Conservation (phyloP, 331 rosid genomes). For the Pyracantha coccinea region DNA sequence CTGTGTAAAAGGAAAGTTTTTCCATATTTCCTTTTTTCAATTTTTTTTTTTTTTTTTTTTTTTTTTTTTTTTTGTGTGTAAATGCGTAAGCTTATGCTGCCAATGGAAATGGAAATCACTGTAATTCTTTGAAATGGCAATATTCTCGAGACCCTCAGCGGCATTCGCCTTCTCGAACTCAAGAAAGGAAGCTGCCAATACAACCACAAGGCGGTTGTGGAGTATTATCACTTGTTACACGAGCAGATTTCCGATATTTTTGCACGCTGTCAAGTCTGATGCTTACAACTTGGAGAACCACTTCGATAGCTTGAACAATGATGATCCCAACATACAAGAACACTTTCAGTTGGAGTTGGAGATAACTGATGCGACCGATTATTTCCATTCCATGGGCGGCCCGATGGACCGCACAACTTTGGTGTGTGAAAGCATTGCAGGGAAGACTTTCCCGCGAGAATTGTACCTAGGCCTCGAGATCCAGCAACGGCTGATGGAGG, state of each 20-base stretch:
- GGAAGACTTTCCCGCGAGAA: too few relatives aligned
- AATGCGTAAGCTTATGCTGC: not conserved
- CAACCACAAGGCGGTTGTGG: too few relatives aligned
- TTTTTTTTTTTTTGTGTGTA: not conserved
- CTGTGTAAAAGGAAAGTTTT: conserved; percentile 36
- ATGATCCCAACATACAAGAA: not conserved
- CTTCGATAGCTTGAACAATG: not conserved
- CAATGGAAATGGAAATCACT: not conserved
- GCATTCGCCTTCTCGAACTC: not conserved
- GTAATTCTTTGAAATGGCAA: not conserved
- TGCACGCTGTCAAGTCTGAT: too few relatives aligned
- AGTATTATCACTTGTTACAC: too few relatives aligned
- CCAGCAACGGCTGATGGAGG: not conserved
- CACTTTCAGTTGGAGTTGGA: not conserved
- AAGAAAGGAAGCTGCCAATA: not conserved
- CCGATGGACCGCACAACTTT: too few relatives aligned
- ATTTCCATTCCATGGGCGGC: not conserved
- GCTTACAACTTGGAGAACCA: too few relatives aligned
- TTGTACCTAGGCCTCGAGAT: too few relatives aligned
- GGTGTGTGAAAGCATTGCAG: too few relatives aligned
- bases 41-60: not conserved
- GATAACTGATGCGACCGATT: not conserved
- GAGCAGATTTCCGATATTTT: too few relatives aligned
- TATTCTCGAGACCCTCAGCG: not conserved
- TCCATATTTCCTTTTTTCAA: conserved; percentile 27